Base-by-base conservation (phyloP, 2,329 filamentous ascomycete genomes). In the Calonectria pseudoreteaudii region DNA sequence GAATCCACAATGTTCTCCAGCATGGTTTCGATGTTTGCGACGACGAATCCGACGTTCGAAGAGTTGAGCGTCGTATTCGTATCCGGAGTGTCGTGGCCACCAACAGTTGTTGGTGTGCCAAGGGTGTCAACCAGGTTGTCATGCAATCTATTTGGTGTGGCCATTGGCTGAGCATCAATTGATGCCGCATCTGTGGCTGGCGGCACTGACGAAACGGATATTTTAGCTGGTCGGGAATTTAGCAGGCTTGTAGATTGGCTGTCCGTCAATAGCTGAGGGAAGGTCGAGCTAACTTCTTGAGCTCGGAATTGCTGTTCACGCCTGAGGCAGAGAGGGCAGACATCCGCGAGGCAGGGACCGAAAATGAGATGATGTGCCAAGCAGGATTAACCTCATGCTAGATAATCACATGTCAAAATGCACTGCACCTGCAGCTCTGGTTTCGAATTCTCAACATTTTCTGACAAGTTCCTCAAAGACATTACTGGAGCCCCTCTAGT, bases 21-120 rank as follows among this genome's bases (percentile, higher is more conserved):
- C 23, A 85, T 76, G 49, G 75, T 74, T 66, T 86, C 85, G n/a
- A 87, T 86, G 53, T 81, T 80, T 58, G 82, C 73, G 31, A 85
- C 76, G 9, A 84, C 76, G 2, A 69, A 71, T 13, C 82, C 83
- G 20, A 79, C 72, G 31, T 66, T 70, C 14, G 66, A 41, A 50
- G 38, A 47, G 28, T 28, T 68, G 34, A 34, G 38, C 44, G 49
- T 75, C 76, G 76, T 79, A 80, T 80, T 80, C 78, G 77, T 77
- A 80, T 80, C 71, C 58, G 70, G 44, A 58, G 64, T 41, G 36
- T 74, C 41, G 38, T 36, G 65, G 28, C n/a, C 23, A 41, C 23
- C 7, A 36, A 23, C 4, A 44, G 53, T 20, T 28, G 71, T 38
- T 69, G 62, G 68, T 65, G 49, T 53, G 64, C 30, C 34, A 47